Base-by-base conservation (phyloP, 73 alveolate species). In the Blepharisma japonicum region DNA sequence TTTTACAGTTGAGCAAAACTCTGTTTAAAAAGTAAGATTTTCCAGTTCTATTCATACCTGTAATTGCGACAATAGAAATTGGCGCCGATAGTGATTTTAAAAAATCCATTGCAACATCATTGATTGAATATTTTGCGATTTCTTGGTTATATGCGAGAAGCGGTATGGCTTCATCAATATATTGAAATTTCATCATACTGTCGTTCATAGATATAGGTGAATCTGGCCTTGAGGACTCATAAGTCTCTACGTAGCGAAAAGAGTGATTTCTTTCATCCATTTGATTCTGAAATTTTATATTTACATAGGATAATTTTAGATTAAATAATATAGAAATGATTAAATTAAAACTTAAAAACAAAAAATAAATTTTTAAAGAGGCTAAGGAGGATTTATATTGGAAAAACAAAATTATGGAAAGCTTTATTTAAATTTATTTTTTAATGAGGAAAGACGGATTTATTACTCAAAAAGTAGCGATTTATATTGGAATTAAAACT, bases 1-100 rank as follows among this genome's bases (percentile, higher is more conserved):
- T 83, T n/a, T 81, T 56, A 80, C 98, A 61, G 87, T 95, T 91
- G 70, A 94, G 84, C 9, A 96, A 90, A 94, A 96, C 88, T 81
- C 97, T 82, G 86, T 96, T 96, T 86, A 96, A 94, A 78, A 96
- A 90, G 89, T 96, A 96, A 25, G 95, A 84, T 83, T 96, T 96
- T n/a, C 99, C 99, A 46, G 99, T 96, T 84, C 99, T 81, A 70
- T 95, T 94, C 97, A 95, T 89, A 39, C 99, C 99, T 71, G 98
- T 98, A 9, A 96, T 98, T 21, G 98, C 96, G 14, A 96, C 91
- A 27, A 96, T 91, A 21, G 98, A 98, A 53, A 96, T 78, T 0
- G 97, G 97, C 53, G 83, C 91, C 68, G 93, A 90, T 11, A 94
- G 68, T 53, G 84, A 74, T 71, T 83, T 54, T 39, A 96, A 77